Evolutionary conservation across 768 basidiomycete genomes (phyloP), one percentile per base, ranked within the genome.

Genomic region (Pleurotus djamor): DNA sequence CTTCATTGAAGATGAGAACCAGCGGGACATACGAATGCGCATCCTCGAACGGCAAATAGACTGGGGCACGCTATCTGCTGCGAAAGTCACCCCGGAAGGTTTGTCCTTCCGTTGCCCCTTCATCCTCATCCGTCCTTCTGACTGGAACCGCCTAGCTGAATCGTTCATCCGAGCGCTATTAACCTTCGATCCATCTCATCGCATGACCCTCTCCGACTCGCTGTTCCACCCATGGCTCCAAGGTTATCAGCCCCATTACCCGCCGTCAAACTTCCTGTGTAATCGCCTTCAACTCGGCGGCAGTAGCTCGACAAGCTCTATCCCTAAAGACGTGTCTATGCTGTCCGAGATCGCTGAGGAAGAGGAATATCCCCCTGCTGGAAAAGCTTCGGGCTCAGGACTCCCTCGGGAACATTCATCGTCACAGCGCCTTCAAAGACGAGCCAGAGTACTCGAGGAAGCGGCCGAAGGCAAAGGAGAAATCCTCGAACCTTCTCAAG

Each of bases 181-280:
- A 13, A 79, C 84, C 52, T 75, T 76, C 38, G 78, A 91, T 57
- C 92, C 94, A 0, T 63, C 62, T 0, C 61, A 68, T 12, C 86
- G 96, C n/a, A 83, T 96, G 82, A 84, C 87, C 5, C 79, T 95
- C 60, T 74, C 78, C 2, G 77, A 82, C 0, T 89, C 94, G 0
- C 79, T 91, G 8, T 32, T 71, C 0, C 94, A 98, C 65, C 83
- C 85, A 0, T 98, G 96, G 96, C 79, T 98, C 2, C 38, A 61
- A 43, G 66, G 70, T 0, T 73, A 77, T 57, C 59, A 65, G 17
- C 74, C 74, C 1, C 64, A 72, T 35, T 71, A 74, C 51, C 47
- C 54, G 10, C 16, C 58, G 21, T 48, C 33, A 43, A 33, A 51
- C 48, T 45, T 21, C 59, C 33, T 47, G 52, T 35, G 56, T 14